These are phyloP conservation scores for Croton laevigatus DNA, from an alignment of 441 rosid genomes.

Conservation along the genomic window DNA sequence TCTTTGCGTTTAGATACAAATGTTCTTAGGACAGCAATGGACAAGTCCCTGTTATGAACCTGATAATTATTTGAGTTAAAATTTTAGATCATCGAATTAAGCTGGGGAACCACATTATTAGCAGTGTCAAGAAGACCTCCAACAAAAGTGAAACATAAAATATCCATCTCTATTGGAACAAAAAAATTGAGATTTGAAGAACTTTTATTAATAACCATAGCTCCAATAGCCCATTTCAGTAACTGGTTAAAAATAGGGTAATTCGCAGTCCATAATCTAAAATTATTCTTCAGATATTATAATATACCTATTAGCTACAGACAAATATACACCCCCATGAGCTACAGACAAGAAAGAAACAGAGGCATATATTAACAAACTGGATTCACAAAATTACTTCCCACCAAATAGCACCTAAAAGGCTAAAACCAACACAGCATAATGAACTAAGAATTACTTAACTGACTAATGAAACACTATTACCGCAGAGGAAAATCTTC, in stretches of 20 bases:
- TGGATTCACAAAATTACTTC: background rate
- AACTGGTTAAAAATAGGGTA: no score
- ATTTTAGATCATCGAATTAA: conserved; percentile 2
- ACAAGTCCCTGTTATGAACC: conserved; percentile 94
- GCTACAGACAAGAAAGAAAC: background rate
- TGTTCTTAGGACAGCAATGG: conserved; percentile 85
- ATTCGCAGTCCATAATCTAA: background rate
- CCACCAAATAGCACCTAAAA: no score
- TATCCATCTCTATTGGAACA: no score
- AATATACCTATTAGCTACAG: background rate
- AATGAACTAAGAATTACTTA: background rate
- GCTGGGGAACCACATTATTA: conserved; percentile 4
- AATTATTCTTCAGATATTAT: background rate
- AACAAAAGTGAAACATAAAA: background rate
- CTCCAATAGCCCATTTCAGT: background rate
- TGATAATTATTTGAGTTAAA: conserved; percentile 27
- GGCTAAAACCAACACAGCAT: background rate
- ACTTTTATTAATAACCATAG: background rate
- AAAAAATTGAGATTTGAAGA: background rate
- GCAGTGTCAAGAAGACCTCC: background rate
- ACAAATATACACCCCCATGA: background rate
- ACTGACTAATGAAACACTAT: background rate
- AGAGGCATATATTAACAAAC: background rate
- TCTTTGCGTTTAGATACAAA: conserved; percentile 63
- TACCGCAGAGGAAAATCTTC: background rate